A percentile compares a stretch with the other conserved stretches of the same genome.
Evolutionary conservation across 495 filamentous ascomycete species (phyloP).

Genomic region (Clohesyomyces aquaticus): DNA sequence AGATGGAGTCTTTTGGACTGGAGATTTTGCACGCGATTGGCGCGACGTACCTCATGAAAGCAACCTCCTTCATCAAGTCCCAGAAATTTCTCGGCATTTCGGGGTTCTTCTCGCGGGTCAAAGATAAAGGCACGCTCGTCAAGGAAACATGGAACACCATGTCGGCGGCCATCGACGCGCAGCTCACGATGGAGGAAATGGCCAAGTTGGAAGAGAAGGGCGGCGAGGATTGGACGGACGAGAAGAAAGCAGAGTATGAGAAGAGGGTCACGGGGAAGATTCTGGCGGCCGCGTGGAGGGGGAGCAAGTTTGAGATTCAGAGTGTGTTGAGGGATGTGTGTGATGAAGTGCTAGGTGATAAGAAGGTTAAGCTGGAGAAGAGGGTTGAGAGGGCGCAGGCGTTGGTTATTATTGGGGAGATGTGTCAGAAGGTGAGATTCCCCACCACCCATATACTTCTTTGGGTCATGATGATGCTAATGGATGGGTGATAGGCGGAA

Average conservation of each 20-base stretch:
- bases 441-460: neutral
- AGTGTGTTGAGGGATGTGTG: slow-evolving; percentile 91
- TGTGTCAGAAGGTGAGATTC: slow-evolving; percentile 76
- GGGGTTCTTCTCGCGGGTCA: slow-evolving; percentile 89
- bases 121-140: slow-evolving; percentile 94
- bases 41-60: slow-evolving; percentile 83
- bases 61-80: slow-evolving; percentile 82
- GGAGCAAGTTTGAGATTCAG: slow-evolving; percentile 98
- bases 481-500: slow-evolving; percentile 64
- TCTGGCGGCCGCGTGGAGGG: slow-evolving; percentile 95
- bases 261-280: slow-evolving; percentile 96
- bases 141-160: slow-evolving; percentile 99
- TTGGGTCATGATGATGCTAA: slow-evolving; percentile 31
- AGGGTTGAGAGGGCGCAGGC: slow-evolving; percentile 88
- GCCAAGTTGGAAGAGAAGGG: slow-evolving; percentile 92
- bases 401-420: slow-evolving; percentile 81
- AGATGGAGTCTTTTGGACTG: slow-evolving; percentile 98
- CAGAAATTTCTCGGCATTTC: slow-evolving; percentile 97
- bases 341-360: slow-evolving; percentile 66
- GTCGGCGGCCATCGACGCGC: slow-evolving; percentile 93
- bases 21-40: slow-evolving; percentile 98
- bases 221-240: slow-evolving; percentile 97
- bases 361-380: slow-evolving; percentile 80
- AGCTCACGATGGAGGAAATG: slow-evolving; percentile 99
- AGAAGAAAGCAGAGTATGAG: slow-evolving; percentile 96